These are phyloP conservation scores for Chromera velia DNA, from an alignment of 73 alveolate species.

Conservation along the genomic window DNA sequence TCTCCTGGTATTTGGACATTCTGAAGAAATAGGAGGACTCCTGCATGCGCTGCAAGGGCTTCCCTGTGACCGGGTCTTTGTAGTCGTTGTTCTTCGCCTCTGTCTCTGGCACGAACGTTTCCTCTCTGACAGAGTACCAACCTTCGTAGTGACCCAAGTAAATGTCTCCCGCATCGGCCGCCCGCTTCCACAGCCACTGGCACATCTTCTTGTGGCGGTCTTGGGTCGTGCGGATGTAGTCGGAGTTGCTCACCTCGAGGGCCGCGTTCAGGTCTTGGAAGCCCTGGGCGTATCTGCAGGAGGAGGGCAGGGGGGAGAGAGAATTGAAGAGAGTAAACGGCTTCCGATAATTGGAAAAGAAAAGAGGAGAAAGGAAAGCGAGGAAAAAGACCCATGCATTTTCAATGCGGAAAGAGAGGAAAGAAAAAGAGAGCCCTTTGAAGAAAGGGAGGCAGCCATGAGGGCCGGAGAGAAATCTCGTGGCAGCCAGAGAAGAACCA, in stretches of 20 bases:
- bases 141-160: not conserved
- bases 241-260: constrained; percentile 47
- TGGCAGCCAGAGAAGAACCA: no score
- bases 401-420: no score
- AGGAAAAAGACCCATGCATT: no score
- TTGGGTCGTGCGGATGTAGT: constrained; percentile 63
- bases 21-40: constrained; percentile 32
- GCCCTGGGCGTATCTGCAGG: constrained; percentile 32
- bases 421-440: no score
- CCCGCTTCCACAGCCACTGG: constrained; percentile 11
- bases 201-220: constrained; percentile 19
- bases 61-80: constrained; percentile 38
- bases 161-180: constrained; percentile 22
- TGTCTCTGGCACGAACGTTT: constrained; percentile 22
- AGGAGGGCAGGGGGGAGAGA: no score
- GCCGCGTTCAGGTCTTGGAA: constrained; percentile 27
- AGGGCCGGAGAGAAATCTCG: no score
- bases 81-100: constrained; percentile 24
- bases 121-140: constrained; percentile 37
- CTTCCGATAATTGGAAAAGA: no score
- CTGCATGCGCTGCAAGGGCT: constrained; percentile 26
- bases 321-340: no score
- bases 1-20: constrained; percentile 29
- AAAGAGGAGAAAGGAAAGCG: no score
- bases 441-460: no score